Percentiles rank a stretch among this genome's conserved stretches.
Conservation (phyloP, 192 early-diverging fungal species). For the Linnemannia exigua region DNA sequence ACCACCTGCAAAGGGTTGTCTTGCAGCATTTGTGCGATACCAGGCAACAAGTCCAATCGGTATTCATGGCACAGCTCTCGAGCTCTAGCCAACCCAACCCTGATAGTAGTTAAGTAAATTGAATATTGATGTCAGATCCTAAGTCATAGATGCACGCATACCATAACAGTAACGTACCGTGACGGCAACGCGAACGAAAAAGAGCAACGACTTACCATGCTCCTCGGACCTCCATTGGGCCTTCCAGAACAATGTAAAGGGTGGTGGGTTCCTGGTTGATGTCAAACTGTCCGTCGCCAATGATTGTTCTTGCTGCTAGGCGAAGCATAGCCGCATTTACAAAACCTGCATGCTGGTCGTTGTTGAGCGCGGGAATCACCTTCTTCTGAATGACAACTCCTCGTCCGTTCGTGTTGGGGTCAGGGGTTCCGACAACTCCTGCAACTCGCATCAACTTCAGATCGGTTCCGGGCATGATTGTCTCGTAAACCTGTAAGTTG, state of each 20-base stretch:
- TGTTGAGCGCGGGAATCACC: constrained; percentile 52
- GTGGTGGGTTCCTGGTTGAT: constrained; percentile 50
- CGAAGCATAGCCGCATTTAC: constrained; percentile 68
- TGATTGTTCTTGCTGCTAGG: constrained; percentile 60
- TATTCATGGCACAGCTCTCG: constrained; percentile 53
- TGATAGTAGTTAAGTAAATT: neutral
- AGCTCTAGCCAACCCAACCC: constrained; percentile 52
- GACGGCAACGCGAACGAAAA: neutral
- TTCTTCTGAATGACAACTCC: constrained; percentile 49
- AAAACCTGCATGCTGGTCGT: constrained; percentile 60
- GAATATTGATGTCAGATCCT: neutral
- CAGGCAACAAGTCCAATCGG: constrained; percentile 39
- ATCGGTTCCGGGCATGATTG: constrained; percentile 50
- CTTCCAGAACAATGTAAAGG: constrained; percentile 57
- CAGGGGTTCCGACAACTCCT: constrained; percentile 41
- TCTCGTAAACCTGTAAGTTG: constrained; percentile 51
- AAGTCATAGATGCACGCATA: too few species aligned
- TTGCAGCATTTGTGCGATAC: constrained; percentile 54
- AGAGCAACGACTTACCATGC: constrained; percentile 57
- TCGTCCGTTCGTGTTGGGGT: constrained; percentile 43
- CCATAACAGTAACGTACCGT: neutral
- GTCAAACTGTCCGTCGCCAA: constrained; percentile 67
- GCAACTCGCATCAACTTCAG: constrained; percentile 56
- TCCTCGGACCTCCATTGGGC: constrained; percentile 65
- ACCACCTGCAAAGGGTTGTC: constrained; percentile 36